These are phyloP conservation scores for Diplodia mutila DNA, from an alignment of 2,329 filamentous ascomycete genomes.

Conservation along the genomic window DNA sequence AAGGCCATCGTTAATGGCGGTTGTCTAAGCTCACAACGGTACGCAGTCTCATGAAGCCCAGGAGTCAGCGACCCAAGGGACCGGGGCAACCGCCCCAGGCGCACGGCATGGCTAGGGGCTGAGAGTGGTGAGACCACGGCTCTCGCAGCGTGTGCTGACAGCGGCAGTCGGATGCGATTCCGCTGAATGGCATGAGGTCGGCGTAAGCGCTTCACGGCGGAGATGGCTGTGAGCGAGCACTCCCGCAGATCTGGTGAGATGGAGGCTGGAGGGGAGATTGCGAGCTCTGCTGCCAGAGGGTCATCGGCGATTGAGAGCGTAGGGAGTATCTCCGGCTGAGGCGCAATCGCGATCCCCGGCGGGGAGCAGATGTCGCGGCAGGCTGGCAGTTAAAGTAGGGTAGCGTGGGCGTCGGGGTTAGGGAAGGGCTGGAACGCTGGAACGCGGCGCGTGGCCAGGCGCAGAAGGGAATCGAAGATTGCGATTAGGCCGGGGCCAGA, in stretches of 20 bases:
- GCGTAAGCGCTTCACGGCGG: no score
- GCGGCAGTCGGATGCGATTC: neutral
- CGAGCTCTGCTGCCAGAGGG: neutral
- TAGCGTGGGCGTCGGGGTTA: neutral
- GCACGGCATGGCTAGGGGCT: no score
- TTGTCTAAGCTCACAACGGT: no score
- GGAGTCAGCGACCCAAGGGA: no score
- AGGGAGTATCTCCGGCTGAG: neutral
- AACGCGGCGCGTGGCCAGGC: constrained; percentile 1
- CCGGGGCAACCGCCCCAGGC: no score
- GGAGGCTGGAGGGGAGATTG: neutral
- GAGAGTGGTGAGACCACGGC: no score
- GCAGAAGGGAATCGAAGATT: constrained; percentile 17
- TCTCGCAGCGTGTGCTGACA: neutral
- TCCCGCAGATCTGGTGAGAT: neutral
- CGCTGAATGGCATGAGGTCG: neutral
- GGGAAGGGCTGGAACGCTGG: constrained; percentile 7
- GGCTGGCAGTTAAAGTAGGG: constrained; percentile 12
- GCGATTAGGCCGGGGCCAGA: constrained; percentile 16
- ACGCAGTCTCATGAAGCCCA: neutral
- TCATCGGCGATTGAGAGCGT: constrained; percentile 10
- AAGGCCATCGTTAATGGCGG: neutral
- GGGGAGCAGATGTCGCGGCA: neutral
- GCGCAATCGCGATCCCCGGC: neutral
- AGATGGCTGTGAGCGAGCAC: no score